Conservation (phyloP, 306 rosid species). For the Corylus heterophylla region DNA sequence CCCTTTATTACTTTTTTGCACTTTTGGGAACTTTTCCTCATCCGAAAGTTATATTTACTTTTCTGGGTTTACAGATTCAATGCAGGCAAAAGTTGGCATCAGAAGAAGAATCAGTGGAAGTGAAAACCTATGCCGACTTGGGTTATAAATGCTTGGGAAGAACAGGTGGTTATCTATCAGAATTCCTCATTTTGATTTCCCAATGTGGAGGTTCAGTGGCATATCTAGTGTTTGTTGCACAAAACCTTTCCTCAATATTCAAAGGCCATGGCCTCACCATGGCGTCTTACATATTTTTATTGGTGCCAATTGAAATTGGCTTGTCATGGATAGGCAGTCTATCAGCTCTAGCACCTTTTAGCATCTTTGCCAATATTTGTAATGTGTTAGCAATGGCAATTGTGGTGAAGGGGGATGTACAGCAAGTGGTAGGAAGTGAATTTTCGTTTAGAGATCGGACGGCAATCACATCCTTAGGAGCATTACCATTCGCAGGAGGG, state of each 20-base stretch:
- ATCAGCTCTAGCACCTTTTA: slow-evolving; percentile 75
- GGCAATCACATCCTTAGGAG: slow-evolving; percentile 68
- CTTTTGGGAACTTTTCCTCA: neutral
- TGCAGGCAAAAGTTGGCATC: slow-evolving; percentile 69
- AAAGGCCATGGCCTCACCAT: slow-evolving; percentile 30
- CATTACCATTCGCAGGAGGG: slow-evolving; percentile 89
- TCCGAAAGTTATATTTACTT: slow-evolving; percentile 13
- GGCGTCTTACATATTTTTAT: slow-evolving; percentile 49
- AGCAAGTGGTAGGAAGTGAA: slow-evolving; percentile 36
- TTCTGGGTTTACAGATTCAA: slow-evolving; percentile 43
- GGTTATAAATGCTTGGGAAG: slow-evolving; percentile 68
- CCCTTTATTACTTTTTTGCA: neutral
- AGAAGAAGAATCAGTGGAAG: slow-evolving; percentile 45
- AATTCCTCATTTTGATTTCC: slow-evolving; percentile 54
- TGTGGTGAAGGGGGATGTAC: slow-evolving; percentile 74
- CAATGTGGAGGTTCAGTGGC: slow-evolving; percentile 84
- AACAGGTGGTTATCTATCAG: slow-evolving; percentile 67
- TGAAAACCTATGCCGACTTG: slow-evolving; percentile 70
- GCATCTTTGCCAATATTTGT: slow-evolving; percentile 83
- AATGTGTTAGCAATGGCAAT: slow-evolving; percentile 77
- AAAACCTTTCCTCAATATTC: slow-evolving; percentile 65
- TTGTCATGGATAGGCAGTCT: slow-evolving; percentile 77
- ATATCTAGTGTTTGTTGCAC: slow-evolving; percentile 78
- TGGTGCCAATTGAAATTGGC: slow-evolving; percentile 70
- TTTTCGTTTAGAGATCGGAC: slow-evolving; percentile 64